Percentiles rank a stretch among this genome's conserved stretches.
phyloP scores from a whole-genome alignment of 129 eudicot species.

The Flaveria linearis region DNA sequence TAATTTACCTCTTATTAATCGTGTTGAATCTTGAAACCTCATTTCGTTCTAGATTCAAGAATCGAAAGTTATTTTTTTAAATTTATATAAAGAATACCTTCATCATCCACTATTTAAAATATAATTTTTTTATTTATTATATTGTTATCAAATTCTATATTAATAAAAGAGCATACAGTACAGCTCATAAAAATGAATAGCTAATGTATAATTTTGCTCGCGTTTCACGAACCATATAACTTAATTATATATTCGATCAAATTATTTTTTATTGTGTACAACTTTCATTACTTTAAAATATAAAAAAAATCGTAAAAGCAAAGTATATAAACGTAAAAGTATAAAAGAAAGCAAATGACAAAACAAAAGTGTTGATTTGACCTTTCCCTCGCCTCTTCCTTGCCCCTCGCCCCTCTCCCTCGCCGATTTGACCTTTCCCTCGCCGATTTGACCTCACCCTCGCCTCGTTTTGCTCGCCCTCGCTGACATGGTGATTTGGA shows the following conservation, averaged over 20 bases:
- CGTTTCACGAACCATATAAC: slow-evolving; percentile 29
- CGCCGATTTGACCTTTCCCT: too few species aligned
- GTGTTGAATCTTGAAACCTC: not conserved
- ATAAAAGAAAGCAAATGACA: too few species aligned
- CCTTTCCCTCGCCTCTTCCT: too few species aligned
- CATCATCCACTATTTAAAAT: not conserved
- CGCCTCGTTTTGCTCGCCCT: too few species aligned
- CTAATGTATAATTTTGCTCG: slow-evolving; percentile 26
- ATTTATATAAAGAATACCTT: not conserved
- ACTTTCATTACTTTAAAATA: too few species aligned
- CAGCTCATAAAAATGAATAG: slow-evolving; percentile 36
- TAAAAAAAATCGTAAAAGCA: too few species aligned
- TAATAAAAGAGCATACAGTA: slow-evolving; percentile 19
- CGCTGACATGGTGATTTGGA: too few species aligned
- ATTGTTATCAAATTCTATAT: not conserved
- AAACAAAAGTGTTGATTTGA: too few species aligned
- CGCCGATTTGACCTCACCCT: too few species aligned
- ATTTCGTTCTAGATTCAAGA: too few species aligned
- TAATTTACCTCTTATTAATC: not conserved
- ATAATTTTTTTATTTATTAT: not conserved
- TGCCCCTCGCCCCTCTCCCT: too few species aligned
- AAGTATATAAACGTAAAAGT: too few species aligned
- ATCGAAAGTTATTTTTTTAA: not conserved
- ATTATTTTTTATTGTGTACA: not conserved
- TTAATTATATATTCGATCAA: not conserved